Conservation (phyloP, 2,329 filamentous ascomycete species). For the Corynespora cassiicola region DNA sequence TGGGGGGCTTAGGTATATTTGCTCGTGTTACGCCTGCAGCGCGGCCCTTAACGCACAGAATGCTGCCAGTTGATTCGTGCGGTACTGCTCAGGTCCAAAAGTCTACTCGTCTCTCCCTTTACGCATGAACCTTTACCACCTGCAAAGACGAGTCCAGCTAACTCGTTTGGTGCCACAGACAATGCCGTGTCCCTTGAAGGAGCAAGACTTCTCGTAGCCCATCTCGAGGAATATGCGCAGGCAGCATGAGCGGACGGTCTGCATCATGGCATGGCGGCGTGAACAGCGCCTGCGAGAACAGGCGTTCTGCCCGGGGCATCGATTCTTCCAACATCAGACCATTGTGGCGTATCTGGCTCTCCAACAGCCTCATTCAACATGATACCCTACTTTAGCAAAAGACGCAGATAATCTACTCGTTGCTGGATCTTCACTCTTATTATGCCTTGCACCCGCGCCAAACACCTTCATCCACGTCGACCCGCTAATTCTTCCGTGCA, state of each 20-base stretch:
- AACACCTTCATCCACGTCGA: conserved; percentile 17
- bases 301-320: conserved; percentile 14
- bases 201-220: conserved; percentile 71
- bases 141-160: conserved; percentile 14
- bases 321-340: conserved; percentile 2
- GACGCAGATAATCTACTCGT: conserved; percentile 18
- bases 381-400: conserved; percentile 23
- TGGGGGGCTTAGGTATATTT: no score
- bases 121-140: conserved; percentile 20
- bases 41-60: no score
- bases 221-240: conserved; percentile 66
- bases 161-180: conserved; percentile 52
- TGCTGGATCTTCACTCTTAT: conserved; percentile 11
- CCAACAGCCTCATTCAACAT: conserved; percentile 30
- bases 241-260: conserved; percentile 24
- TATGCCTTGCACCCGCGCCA: conserved; percentile 6
- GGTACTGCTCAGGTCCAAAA: no score
- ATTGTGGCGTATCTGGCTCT: conserved; percentile 15
- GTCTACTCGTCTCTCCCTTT: no score
- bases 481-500: conserved; percentile 20
- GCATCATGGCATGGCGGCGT: conserved; percentile 21
- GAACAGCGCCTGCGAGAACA: conserved; percentile 11
- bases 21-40: conserved; percentile 17
- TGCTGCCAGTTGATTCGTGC: no score
- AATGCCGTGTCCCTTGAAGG: conserved; percentile 77